Evolutionary conservation across 2,329 filamentous ascomycete genomes (phyloP).

Genomic region (Mycocentrospora acerina): DNA sequence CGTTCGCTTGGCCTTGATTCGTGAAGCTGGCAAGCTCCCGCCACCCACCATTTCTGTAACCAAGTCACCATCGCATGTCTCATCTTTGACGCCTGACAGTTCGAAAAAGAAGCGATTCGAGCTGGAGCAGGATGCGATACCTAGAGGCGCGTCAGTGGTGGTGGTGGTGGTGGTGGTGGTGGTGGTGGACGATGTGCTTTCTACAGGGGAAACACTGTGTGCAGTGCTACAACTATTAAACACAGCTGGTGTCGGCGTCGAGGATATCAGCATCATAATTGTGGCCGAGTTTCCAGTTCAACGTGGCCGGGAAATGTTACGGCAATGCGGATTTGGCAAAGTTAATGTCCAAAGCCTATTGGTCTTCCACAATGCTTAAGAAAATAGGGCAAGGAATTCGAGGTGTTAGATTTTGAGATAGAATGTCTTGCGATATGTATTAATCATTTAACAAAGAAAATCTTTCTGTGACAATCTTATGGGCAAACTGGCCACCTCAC

Average conservation of each 20-base stretch:
- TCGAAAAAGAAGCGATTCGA: conserved; percentile 48
- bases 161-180: conserved; percentile 60
- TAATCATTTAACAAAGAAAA: no score
- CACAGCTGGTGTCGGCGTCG: conserved; percentile 44
- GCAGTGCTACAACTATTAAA: conserved; percentile 54
- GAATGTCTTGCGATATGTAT: no score
- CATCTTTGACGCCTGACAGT: conserved; percentile 40
- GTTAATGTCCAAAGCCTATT: conserved; percentile 57
- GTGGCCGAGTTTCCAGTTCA: conserved; percentile 62
- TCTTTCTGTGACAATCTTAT: no score
- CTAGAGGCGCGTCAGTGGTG: conserved; percentile 48
- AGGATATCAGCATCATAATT: conserved; percentile 53
- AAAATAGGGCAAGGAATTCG: no score
- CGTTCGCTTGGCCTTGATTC: conserved; percentile 54
- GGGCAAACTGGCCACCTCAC: no score
- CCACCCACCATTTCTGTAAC: conserved; percentile 54
- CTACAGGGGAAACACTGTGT: conserved; percentile 57
- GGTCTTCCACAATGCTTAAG: conserved; percentile 50
- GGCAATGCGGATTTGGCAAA: conserved; percentile 51
- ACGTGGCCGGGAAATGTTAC: conserved; percentile 52
- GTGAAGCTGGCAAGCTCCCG: conserved; percentile 61
- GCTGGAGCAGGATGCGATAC: conserved; percentile 50
- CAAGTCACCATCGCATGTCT: conserved; percentile 57
- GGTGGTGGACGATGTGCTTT: conserved; percentile 63
- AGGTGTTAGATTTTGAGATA: no score